phyloP scores from a whole-genome alignment of 1,284 basidiomycete genomes.

The Rhodotorula sp. region DNA sequence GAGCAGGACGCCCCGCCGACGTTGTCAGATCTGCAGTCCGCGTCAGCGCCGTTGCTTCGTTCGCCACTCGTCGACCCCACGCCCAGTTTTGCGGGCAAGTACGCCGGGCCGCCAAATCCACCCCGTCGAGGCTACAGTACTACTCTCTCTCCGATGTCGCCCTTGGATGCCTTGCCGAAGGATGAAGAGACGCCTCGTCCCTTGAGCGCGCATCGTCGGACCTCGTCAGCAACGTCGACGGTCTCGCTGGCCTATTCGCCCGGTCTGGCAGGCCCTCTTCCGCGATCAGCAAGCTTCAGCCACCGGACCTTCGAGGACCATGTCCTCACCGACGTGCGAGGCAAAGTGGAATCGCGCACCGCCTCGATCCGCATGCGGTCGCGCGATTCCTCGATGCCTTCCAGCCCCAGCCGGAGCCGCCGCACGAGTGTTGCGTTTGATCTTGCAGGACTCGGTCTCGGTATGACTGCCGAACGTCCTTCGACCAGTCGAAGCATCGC shows the following conservation, averaged over 20 bases:
- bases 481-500: background rate
- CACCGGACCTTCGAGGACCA: background rate
- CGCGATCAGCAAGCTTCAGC: background rate
- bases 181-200: background rate
- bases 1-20: background rate
- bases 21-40: background rate
- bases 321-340: constrained; percentile 24
- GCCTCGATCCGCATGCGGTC: background rate
- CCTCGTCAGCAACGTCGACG: background rate
- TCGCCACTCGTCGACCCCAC: constrained; percentile 26
- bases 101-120: constrained; percentile 6
- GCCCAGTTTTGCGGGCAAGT: constrained; percentile 19
- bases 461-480: background rate
- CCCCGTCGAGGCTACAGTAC: background rate
- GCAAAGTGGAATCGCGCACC: constrained; percentile 11
- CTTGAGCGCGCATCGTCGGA: background rate
- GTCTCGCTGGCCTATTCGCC: no score
- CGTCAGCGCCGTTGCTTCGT: background rate
- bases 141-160: no score
- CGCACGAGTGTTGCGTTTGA: constrained; percentile 2
- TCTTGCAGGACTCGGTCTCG: background rate
- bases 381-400: background rate
- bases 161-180: no score
- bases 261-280: background rate
- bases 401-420: background rate